Evolutionary conservation across 2,329 filamentous ascomycete genomes (phyloP).

Genomic region (Macrophomina tecta): DNA sequence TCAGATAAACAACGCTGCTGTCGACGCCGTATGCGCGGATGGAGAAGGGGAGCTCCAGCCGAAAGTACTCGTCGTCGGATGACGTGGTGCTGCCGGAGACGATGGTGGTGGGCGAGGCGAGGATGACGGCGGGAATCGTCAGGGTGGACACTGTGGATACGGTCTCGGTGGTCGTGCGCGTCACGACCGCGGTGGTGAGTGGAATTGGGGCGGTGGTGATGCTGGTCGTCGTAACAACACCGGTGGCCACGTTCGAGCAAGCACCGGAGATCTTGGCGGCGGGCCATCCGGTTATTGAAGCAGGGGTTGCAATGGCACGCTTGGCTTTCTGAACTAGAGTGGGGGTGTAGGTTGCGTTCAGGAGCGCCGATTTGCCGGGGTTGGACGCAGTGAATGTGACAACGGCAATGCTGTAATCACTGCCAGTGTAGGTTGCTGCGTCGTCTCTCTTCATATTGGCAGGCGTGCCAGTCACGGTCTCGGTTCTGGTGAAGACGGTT

Average conservation of each 20-base stretch:
- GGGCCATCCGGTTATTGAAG: neutral
- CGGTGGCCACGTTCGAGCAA: conserved; percentile 4
- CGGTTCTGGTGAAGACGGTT: too few relatives aligned
- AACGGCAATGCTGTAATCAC: too few relatives aligned
- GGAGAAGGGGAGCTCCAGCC: neutral
- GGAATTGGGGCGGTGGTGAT: neutral
- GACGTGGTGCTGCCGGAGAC: neutral
- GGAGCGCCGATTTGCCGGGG: neutral
- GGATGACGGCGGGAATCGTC: neutral
- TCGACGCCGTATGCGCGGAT: neutral
- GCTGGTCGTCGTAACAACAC: neutral
- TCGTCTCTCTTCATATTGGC: too few relatives aligned
- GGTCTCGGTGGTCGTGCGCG: neutral
- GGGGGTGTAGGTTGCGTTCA: neutral
- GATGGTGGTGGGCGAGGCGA: neutral
- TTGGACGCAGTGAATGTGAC: neutral
- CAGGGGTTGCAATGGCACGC: neutral
- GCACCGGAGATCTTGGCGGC: neutral
- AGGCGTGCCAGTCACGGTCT: too few relatives aligned
- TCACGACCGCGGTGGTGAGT: neutral
- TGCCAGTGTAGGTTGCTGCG: too few relatives aligned
- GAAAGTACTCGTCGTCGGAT: neutral
- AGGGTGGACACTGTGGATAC: neutral
- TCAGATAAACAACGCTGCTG: neutral
- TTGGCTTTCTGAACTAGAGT: neutral